Evolutionary conservation across 257 asterid species (phyloP), one percentile per base, ranked within the genome.

Genomic region (Solanum pennellii): DNA sequence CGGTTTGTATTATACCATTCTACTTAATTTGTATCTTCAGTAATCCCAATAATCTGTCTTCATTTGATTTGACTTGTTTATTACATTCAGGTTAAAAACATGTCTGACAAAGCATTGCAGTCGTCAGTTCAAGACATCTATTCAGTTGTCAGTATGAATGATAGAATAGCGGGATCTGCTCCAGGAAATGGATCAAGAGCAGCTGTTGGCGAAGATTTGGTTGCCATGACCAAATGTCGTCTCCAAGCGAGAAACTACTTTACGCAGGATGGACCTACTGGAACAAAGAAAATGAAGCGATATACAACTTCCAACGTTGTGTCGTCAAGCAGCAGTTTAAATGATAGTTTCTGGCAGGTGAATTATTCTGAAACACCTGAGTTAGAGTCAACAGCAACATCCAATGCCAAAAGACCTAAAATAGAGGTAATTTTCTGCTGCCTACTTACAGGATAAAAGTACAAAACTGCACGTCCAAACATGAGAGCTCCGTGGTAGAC

Each of bases 151-250:
- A 95, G 98, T 84, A 95, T 96, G 98, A 93, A 92, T 49, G 99
- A 96, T 92, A 94, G 98, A 92, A 94, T 96, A 66, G 98, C 99
- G 47, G 99, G 99, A 89, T 95, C 99, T 89, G 99, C 99, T 82
- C 99, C 99, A 14, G 99, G 98, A 52, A 96, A 96, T 93, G 99
- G 99, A 84, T 96, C 99, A 65, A 94, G 99, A 88, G 98, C 99
- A 89, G 98, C 99, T 73, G 98, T 94, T 13, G 98, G 99, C 62
- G 99, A 96, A 91, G 99, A 96, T 94, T 92, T 96, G 93, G 99
- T 94, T 91, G 98, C 98, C 72, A 93, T 96, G 99, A 95, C 99
- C 74, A 96, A 93, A 89, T 95, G 98, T 87, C 98, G 97, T 79
- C 89, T 95, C 85, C 98, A 94, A 90, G 98, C 98, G 49, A 92